A percentile compares a stretch with the other conserved stretches of the same genome.
Evolutionary conservation across 148 eudicot genomes (phyloP).

Genomic region (Diospyros kaki): DNA sequence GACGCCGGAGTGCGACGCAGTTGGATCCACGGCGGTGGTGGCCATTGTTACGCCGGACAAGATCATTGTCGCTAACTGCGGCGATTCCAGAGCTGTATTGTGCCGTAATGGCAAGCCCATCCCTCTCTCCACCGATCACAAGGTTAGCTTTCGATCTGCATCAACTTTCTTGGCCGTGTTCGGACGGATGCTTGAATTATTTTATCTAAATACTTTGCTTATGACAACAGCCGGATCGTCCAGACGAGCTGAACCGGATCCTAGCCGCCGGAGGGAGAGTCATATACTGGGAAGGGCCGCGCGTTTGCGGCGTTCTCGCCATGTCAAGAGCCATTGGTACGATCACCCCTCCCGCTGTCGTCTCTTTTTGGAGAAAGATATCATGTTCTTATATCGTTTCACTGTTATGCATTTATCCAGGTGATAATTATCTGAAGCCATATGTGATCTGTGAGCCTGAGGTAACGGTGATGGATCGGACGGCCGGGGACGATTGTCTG

Average conservation of each 20-base stretch:
- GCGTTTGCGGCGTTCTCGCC: constrained; percentile 33
- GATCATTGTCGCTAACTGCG: constrained; percentile 42
- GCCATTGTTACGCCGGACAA: constrained; percentile 37
- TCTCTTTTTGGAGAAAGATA: neutral
- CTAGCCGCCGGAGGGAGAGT: constrained; percentile 34
- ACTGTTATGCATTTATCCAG: neutral
- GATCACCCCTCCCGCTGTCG: neutral
- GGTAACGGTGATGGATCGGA: constrained; percentile 14
- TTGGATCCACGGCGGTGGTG: constrained; percentile 50
- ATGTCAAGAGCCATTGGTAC: constrained; percentile 38
- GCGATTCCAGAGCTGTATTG: constrained; percentile 46
- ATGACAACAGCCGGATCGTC: constrained; percentile 34
- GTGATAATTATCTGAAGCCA: constrained; percentile 15
- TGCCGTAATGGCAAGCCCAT: constrained; percentile 36
- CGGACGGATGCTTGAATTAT: neutral
- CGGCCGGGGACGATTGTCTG: constrained; percentile 10
- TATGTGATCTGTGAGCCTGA: constrained; percentile 11
- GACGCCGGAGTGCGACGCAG: constrained; percentile 50
- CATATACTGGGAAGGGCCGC: constrained; percentile 35
- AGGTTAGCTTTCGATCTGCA: constrained; percentile 12
- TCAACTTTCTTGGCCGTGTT: neutral
- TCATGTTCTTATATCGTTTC: neutral
- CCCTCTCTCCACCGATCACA: constrained; percentile 44
- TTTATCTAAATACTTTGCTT: neutral
- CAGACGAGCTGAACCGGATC: constrained; percentile 32